Evolutionary conservation across 352 stramenopile genomes (phyloP).

Genomic region (Blastocystis sp.): DNA sequence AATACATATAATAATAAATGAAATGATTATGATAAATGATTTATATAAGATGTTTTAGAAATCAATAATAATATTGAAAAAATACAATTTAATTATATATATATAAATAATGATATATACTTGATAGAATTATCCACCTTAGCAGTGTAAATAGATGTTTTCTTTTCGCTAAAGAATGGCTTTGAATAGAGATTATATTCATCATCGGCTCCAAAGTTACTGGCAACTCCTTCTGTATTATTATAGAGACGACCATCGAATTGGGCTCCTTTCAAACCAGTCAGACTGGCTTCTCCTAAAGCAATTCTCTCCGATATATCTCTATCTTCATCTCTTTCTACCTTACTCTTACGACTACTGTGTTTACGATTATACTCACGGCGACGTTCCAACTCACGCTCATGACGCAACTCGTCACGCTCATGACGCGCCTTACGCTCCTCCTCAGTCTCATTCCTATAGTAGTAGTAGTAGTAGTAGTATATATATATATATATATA

Average conservation of each 20-base stretch:
- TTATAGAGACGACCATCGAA: slow-evolving; percentile 94
- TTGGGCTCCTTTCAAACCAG: slow-evolving; percentile 55
- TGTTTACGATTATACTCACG: slow-evolving; percentile 77
- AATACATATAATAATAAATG: too few species aligned
- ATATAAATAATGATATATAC: too few species aligned
- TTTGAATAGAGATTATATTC: slow-evolving; percentile 95
- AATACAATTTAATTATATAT: too few species aligned
- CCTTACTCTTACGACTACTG: slow-evolving; percentile 39
- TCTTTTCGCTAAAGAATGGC: slow-evolving; percentile 66
- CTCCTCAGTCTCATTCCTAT: slow-evolving; percentile 7
- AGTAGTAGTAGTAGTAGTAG: too few species aligned
- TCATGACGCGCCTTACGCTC: slow-evolving; percentile 40
- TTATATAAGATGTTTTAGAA: too few species aligned
- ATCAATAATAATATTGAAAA: too few species aligned
- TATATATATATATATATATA: too few species aligned
- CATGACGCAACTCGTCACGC: slow-evolving; percentile 61
- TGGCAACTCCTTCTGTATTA: slow-evolving; percentile 75
- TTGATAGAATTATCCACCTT: slow-evolving; percentile 28
- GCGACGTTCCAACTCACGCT: slow-evolving; percentile 71
- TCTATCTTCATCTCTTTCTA: slow-evolving; percentile 74
- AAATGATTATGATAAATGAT: too few species aligned
- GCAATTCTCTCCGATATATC: slow-evolving; percentile 97
- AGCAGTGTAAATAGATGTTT: slow-evolving; percentile 55
- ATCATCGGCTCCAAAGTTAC: slow-evolving; percentile 82
- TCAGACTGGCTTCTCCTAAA: slow-evolving; percentile 70